Evolutionary conservation across 139 green algal species (phyloP), one percentile per base, ranked within the genome.

Genomic region (Marvania coccoides): DNA sequence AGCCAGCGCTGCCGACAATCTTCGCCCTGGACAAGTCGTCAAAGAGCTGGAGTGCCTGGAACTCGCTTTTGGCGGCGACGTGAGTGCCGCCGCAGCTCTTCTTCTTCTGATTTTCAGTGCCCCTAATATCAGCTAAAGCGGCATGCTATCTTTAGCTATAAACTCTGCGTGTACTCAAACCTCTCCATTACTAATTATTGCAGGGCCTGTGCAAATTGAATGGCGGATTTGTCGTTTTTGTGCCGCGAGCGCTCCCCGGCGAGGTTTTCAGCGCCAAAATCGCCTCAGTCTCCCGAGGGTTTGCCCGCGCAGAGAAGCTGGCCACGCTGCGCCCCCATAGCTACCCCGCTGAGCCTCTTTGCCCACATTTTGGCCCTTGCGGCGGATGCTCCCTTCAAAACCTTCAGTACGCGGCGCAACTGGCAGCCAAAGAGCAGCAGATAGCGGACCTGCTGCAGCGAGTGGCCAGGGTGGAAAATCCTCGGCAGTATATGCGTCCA

Each of bases 301-400:
- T 54, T 76, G 73, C 61, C 8, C 23, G 53, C 19, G 55, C 47
- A 37, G 26, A 39, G 19, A 95, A 93, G 69, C 26, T 88, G 10
- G 7, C 12, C 1, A 82, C 42, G 12, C 47, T 90, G 28, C 14
- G 29, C 1, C 67, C 77, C 3, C 78, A 83, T 47, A 8, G 40
- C 31, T 5, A 83, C 37, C 60, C 71, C 1, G 73, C 70, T 12
- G 36, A 67, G 34, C 66, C 90, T 0, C 68, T 31, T 26, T 96
- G 90, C 71, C 63, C 66, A 30, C 76, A 90, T 65, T 90, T 84
- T 61, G 77, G 72, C 2, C 42, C 61, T 0, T 96, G 89, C 68
- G 88, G 90, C 45, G 90, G 90, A 47, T 96, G 90, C 80, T 75
- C 56, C n/a, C 73, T 88, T 14, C 90, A 96, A 75, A 80, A 65